Evolutionary conservation across 441 rosid genomes (phyloP).

Genomic region (Pelargonium australe): DNA sequence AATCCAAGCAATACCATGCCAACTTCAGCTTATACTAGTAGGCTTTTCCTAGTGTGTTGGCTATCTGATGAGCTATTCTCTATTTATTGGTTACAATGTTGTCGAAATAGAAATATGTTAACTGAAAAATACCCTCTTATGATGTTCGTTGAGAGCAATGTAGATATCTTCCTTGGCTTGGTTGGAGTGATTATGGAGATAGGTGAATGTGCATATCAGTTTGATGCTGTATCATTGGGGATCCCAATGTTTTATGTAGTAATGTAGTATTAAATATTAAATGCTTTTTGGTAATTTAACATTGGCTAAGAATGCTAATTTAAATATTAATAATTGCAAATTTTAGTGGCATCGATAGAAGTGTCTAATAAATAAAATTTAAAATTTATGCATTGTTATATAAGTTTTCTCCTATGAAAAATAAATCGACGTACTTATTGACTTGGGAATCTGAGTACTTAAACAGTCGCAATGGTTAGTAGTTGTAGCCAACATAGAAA

Average conservation of each 20-base stretch:
- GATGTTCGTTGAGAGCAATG: too few relatives aligned
- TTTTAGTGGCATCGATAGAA: neutral
- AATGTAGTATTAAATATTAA: neutral
- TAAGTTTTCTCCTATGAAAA: too few relatives aligned
- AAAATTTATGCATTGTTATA: neutral
- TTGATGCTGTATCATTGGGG: neutral
- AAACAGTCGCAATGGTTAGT: neutral
- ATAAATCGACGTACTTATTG: too few relatives aligned
- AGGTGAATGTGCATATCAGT: neutral
- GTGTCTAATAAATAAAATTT: conserved; percentile 5
- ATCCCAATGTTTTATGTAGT: conserved; percentile 6
- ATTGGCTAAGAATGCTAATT: neutral
- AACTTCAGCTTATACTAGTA: too few relatives aligned
- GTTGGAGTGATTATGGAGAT: too few relatives aligned
- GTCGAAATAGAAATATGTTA: too few relatives aligned
- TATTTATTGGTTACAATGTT: too few relatives aligned
- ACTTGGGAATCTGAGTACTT: neutral
- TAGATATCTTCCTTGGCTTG: too few relatives aligned
- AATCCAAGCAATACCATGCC: too few relatives aligned
- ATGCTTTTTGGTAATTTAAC: neutral
- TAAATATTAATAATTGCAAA: neutral
- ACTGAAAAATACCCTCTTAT: too few relatives aligned
- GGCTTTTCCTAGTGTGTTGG: too few relatives aligned
- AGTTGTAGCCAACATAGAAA: neutral
- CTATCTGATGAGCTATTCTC: too few relatives aligned